Conservation (phyloP, 352 stramenopile genomes). For the Pythium vanterpoolii region DNA sequence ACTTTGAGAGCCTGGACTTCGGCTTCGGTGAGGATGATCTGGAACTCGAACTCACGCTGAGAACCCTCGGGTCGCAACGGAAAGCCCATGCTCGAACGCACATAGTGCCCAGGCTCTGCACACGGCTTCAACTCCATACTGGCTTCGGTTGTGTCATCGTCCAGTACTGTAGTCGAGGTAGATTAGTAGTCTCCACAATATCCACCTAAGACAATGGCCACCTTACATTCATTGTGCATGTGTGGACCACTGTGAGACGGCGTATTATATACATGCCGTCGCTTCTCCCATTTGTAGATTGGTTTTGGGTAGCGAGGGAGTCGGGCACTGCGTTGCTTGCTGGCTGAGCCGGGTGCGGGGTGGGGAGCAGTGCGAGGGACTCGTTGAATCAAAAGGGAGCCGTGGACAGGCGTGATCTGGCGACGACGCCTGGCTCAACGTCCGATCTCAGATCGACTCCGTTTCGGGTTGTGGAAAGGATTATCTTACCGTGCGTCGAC, state of each 20-base stretch:
- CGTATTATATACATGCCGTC: constrained; percentile 15
- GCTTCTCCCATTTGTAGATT: constrained; percentile 58
- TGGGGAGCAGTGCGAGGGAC: constrained; percentile 17
- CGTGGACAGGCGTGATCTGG: constrained; percentile 19
- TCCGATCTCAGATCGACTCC: background rate
- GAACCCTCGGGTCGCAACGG: constrained; percentile 3
- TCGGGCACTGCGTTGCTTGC: constrained; percentile 30
- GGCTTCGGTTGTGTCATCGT: constrained; percentile 41
- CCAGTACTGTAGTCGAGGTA: constrained; percentile 23
- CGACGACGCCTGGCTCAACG: constrained; percentile 4
- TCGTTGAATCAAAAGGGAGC: constrained; percentile 34
- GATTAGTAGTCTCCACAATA: background rate
- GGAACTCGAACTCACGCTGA: constrained; percentile 36
- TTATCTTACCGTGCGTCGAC: constrained; percentile 4
- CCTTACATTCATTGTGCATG: constrained; percentile 13
- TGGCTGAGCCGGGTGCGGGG: constrained; percentile 19
- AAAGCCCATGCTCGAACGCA: constrained; percentile 33
- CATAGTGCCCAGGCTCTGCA: constrained; percentile 49
- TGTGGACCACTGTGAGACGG: constrained; percentile 1
- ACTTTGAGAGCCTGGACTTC: constrained; percentile 61
- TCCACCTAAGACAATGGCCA: background rate
- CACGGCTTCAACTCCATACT: constrained; percentile 40
- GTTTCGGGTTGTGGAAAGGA: background rate
- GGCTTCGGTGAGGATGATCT: constrained; percentile 56
- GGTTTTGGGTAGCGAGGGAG: constrained; percentile 38